Base-by-base conservation (phyloP, 805 yeast genomes). In the Teunomyces lycoperdinae region DNA sequence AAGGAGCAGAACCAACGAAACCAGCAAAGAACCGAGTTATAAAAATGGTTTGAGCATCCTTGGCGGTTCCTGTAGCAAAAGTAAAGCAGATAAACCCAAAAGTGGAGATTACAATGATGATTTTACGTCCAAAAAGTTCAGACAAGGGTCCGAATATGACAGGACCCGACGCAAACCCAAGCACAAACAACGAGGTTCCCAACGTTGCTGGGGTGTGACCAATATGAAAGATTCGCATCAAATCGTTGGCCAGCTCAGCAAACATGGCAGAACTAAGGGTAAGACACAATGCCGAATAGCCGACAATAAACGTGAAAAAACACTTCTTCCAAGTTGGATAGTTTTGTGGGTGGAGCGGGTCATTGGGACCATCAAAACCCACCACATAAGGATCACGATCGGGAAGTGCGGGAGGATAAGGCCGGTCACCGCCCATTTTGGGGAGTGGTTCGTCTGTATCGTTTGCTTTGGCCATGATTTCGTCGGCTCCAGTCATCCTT, bases 161-260 rank as follows among this genome's bases (percentile, higher is more conserved):
- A 3, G 98, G 98, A 14, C 97, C 97, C 0, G 89, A 78, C 1
- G 97, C 97, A 67, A 90, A 92, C 9, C 97, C 98, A 36, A 89
- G 66, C n/a, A 91, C 97, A 58, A 81, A 91, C 24, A 90, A 73
- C 0, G 97, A 83, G 8, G 89, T 77, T 48, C 89, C 87, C 42
- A 92, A 74, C 17, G 87, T 78, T 10, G 86, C 85, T n/a, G 83
- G 91, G 9, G 82, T 86, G 5, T 59, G 52, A 36, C 87, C 84
- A 42, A 91, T 81, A 49, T 79, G 79, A 65, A 66, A 91, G 34
- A 75, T 66, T 43, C 54, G 68, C 53, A 77, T 64, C 29, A 89
- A 58, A 16, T 65, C 76, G 0, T 65, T 58, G 9, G 80, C 71
- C 3, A 84, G 86, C 27, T 85, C 74, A 1, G 96, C 80, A 59